Conservation (phyloP, 2,329 filamentous ascomycete species). For the Gnomoniopsis smithogilvyi region DNA sequence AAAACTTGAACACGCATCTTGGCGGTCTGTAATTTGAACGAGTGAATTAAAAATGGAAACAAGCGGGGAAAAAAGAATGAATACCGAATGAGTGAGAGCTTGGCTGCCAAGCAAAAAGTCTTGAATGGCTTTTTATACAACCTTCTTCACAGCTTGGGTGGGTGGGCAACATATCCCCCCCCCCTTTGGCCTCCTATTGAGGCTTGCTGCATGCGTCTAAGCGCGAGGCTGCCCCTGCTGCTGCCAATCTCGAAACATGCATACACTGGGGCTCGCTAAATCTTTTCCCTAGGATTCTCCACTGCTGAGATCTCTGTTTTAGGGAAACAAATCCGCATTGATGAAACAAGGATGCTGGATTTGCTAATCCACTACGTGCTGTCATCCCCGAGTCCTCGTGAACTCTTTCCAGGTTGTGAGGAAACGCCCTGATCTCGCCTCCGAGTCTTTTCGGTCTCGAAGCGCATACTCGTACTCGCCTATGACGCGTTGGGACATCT, state of each 20-base stretch:
- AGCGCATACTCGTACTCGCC: too few relatives aligned
- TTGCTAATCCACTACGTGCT: not conserved
- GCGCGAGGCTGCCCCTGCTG: not conserved
- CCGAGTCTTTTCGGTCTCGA: too few relatives aligned
- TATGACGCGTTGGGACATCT: too few relatives aligned
- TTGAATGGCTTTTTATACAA: not conserved
- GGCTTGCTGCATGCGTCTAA: not conserved
- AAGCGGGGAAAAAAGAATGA: not conserved
- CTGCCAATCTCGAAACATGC: not conserved
- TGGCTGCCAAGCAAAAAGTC: not conserved
- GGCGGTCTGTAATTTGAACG: not conserved
- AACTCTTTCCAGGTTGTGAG: not conserved
- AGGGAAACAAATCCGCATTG: not conserved
- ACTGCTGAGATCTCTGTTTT: not conserved
- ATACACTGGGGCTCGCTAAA: not conserved
- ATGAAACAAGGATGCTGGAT: not conserved
- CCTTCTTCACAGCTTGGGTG: not conserved
- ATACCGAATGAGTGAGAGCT: not conserved
- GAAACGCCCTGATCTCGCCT: too few relatives aligned
- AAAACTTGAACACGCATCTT: not conserved
- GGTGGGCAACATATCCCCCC: not conserved
- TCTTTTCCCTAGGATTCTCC: not conserved
- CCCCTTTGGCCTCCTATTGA: not conserved
- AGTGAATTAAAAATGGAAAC: not conserved
- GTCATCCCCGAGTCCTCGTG: not conserved